Evolutionary conservation across 208 protist genomes (phyloP).

Genomic region (Polymyxa betae): DNA sequence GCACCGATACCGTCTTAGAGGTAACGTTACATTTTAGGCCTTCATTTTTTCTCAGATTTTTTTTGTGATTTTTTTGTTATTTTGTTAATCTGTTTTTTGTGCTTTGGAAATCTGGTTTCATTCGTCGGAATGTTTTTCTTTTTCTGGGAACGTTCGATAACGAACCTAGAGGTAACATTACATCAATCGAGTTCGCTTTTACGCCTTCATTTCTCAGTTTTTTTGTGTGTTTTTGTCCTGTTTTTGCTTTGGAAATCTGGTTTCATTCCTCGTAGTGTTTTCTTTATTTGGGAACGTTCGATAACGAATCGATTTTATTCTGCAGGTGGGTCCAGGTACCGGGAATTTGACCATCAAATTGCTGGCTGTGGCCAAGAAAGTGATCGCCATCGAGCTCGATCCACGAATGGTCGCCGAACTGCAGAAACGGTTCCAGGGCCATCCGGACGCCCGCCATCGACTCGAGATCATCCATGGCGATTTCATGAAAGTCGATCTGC

Average conservation of each 20-base stretch:
- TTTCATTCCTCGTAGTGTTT: too few relatives aligned
- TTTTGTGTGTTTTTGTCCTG: too few relatives aligned
- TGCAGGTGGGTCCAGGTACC: constrained; percentile 56
- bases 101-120: neutral
- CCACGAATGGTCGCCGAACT: constrained; percentile 98
- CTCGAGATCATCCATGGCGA: constrained; percentile 97
- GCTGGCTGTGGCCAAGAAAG: constrained; percentile 90
- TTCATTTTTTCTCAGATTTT: constrained; percentile 37
- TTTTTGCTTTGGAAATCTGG: too few relatives aligned
- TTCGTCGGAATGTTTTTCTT: neutral
- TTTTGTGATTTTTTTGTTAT: constrained; percentile 42
- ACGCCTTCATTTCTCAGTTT: too few relatives aligned
- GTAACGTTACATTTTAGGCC: too few relatives aligned
- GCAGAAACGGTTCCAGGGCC: constrained; percentile 91
- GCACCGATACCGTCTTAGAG: constrained; percentile 60
- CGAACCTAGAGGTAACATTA: too few relatives aligned
- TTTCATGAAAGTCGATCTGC: constrained; percentile 96
- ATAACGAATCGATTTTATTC: too few relatives aligned
- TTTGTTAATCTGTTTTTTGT: neutral
- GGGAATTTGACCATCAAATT: constrained; percentile 99
- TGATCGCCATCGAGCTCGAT: constrained; percentile 97
- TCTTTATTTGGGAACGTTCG: too few relatives aligned
- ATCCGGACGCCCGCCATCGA: constrained; percentile 73
- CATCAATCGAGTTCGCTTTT: too few relatives aligned
- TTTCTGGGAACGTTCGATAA: too few relatives aligned